Evolutionary conservation across 2,329 filamentous ascomycete genomes (phyloP).

Genomic region (Sclerotinia sclerotiorum): DNA sequence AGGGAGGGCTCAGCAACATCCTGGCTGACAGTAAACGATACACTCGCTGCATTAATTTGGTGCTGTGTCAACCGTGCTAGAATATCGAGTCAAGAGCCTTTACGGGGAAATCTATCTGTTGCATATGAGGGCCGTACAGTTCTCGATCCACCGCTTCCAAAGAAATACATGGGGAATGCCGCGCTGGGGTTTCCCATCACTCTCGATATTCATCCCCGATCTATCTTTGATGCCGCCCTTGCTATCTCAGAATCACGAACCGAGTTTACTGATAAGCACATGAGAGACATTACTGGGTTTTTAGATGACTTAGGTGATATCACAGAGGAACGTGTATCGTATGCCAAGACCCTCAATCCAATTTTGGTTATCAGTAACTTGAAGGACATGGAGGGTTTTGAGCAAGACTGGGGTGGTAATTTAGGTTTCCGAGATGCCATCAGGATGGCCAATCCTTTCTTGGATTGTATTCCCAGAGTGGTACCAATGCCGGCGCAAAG

Average conservation of each 20-base stretch:
- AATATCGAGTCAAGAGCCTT: neutral
- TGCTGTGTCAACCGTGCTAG: conserved; percentile 13
- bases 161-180: conserved; percentile 7
- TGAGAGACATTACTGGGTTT: conserved; percentile 4
- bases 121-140: neutral
- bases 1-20: neutral
- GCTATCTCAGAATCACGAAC: conserved; percentile 10
- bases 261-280: conserved; percentile 10
- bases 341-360: conserved; percentile 10
- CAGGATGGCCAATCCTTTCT: conserved; percentile 9
- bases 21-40: conserved; percentile 15
- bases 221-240: conserved; percentile 1
- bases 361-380: conserved; percentile 14
- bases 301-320: conserved; percentile 7
- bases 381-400: conserved; percentile 13
- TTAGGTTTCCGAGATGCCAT: conserved; percentile 1
- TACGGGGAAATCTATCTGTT: conserved; percentile 8
- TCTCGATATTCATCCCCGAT: conserved; percentile 13
- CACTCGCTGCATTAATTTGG: conserved; percentile 4
- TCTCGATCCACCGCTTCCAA: conserved; percentile 9
- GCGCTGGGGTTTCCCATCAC: conserved; percentile 6
- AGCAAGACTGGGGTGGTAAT: conserved; percentile 13
- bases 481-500: conserved; percentile 3
- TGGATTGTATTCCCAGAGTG: conserved; percentile 7
- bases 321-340: conserved; percentile 10